Conservation (phyloP, 768 basidiomycete species). For the Rhodotorula diobovata region DNA sequence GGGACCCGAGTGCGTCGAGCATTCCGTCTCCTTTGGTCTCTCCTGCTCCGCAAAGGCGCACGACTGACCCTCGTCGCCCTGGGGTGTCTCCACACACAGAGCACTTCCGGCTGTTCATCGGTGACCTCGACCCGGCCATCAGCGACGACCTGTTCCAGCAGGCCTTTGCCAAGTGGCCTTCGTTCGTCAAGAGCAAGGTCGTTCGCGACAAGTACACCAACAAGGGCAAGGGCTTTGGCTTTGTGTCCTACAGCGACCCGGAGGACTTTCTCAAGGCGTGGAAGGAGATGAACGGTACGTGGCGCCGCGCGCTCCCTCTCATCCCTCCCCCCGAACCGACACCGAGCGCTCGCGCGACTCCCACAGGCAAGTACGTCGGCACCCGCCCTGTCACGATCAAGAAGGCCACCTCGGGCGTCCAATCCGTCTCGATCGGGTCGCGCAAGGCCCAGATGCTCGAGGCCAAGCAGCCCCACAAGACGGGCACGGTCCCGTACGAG, state of each 20-base stretch:
- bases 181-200: slow-evolving; percentile 91
- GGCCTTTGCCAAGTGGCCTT: slow-evolving; percentile 79
- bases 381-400: slow-evolving; percentile 84
- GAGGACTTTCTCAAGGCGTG: slow-evolving; percentile 97
- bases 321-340: too few species aligned
- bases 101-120: slow-evolving; percentile 85
- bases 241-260: slow-evolving; percentile 95
- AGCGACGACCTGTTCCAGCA: slow-evolving; percentile 89
- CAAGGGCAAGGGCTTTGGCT: slow-evolving; percentile 89
- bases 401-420: slow-evolving; percentile 79
- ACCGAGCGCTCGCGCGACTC: neutral
- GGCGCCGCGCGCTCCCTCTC: neutral
- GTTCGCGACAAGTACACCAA: slow-evolving; percentile 88
- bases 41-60: neutral
- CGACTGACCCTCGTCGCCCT: slow-evolving; percentile 2
- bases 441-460: slow-evolving; percentile 86
- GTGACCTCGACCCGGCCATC: slow-evolving; percentile 96
- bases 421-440: slow-evolving; percentile 88
- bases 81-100: slow-evolving; percentile 15
- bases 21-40: neutral
- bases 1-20: slow-evolving; percentile 80
- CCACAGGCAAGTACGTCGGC: slow-evolving; percentile 89
- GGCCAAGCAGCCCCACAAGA: slow-evolving; percentile 69
- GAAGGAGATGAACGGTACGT: slow-evolving; percentile 98
- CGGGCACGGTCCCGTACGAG: slow-evolving; percentile 34